A percentile compares a stretch with the other conserved stretches of the same genome.
These are phyloP conservation scores for Adansonia digitata DNA, from an alignment of 345 rosid species.

Conservation along the genomic window DNA sequence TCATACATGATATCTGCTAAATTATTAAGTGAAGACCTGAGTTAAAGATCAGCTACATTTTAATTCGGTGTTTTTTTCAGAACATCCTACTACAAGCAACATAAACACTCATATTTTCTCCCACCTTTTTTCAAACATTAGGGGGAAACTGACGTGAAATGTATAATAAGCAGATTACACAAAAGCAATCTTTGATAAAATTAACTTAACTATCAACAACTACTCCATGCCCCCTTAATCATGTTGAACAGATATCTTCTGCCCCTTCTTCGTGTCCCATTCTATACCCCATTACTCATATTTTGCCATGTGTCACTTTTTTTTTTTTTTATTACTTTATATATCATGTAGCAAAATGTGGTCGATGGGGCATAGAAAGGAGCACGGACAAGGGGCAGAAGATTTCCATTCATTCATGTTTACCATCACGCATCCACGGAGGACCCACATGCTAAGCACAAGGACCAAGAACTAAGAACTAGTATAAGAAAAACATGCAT, in stretches of 20 bases:
- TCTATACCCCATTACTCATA: no score
- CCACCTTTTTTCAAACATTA: neutral
- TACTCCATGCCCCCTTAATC: neutral
- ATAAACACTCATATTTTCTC: neutral
- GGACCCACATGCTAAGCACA: neutral
- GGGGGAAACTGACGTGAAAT: neutral
- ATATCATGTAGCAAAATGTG: no score
- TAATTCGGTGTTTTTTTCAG: neutral
- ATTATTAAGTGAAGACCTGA: neutral
- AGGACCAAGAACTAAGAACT: neutral
- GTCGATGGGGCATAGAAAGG: no score
- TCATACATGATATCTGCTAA: neutral
- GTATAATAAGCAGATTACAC: neutral
- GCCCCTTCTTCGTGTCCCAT: no score
- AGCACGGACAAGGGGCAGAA: no score
- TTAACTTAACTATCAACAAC: neutral
- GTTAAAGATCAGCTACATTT: neutral
- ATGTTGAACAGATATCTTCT: no score
- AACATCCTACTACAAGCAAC: neutral
- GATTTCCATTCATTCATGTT: no score
- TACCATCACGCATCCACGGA: neutral
- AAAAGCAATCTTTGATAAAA: neutral
- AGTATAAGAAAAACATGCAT: neutral
- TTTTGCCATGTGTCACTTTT: no score
- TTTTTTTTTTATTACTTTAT: no score